Evolutionary conservation across 106 monocot species (phyloP), one percentile per base, ranked within the genome.

Genomic region (Posidonia australis): DNA sequence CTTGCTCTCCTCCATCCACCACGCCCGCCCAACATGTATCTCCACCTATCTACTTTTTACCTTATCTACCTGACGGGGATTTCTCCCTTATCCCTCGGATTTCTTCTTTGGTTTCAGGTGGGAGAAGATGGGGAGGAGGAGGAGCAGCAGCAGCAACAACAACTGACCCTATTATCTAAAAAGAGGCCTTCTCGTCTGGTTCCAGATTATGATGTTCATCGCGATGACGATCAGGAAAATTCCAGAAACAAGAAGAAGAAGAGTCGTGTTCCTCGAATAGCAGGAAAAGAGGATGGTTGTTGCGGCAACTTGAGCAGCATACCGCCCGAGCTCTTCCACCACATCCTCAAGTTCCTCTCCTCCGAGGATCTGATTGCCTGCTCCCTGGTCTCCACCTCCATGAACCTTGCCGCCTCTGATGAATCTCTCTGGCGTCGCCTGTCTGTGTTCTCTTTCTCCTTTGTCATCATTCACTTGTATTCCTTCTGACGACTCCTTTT

Each of bases 301-400:
- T 75, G 70, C 32, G 85, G 87, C 0, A 48, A 67, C 67, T 85
- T 98, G 70, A 64, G 77, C 71, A 82, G 60, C 74, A 85, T 91
- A 20, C 98, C 98, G 0, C 75, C 84, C 14, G 98, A 98, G 79
- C 70, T 98, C 46, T 85, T 88, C 70, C 91, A 81, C 55, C 78
- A 88, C 66, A 87, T 98, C 41, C 70, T 98, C 75, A 98, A 98
- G 70, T 98, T 98, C 75, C 87, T 98, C 16, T 91, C 98, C 14
- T 85, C 98, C 24, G 91, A 98, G 93, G 98, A 98, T 74, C 81
- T 98, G 25, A 80, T 85, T 22, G 65, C 98, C 4, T 98, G 98
- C 70, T 81, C 84, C n/a, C 70, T 79, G 5, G 98, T 80, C 11
- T 98, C 87, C 47, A 74, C 73, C 53, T 83, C 85, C 63, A 76